Conservation (phyloP, 768 basidiomycete species). For the Neoboletus magnificus region DNA sequence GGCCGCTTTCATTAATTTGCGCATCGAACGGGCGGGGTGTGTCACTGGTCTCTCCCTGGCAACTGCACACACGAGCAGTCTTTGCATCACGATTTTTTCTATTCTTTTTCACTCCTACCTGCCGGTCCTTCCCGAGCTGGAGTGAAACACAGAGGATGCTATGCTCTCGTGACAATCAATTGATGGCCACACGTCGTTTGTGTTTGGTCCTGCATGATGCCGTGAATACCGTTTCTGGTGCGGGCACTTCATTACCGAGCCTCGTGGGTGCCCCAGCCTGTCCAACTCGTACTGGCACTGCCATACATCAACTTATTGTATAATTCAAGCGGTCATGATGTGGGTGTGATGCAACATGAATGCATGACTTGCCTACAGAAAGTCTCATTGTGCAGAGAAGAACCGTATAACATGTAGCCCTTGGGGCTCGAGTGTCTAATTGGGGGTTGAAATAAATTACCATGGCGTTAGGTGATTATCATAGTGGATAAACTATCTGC, state of each 20-base stretch:
- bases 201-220: neutral
- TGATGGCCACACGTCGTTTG: neutral
- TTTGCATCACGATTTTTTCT: neutral
- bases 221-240: neutral
- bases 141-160: neutral
- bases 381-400: neutral
- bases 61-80: no score
- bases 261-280: neutral
- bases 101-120: neutral
- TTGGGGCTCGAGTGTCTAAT: slow-evolving; percentile 6
- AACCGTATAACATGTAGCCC: neutral
- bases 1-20: neutral
- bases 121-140: neutral
- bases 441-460: slow-evolving; percentile 16
- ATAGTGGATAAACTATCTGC: slow-evolving; percentile 26
- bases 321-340: slow-evolving; percentile 2
- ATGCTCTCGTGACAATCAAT: neutral
- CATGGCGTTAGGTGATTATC: slow-evolving; percentile 1
- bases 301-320: neutral
- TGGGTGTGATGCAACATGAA: neutral
- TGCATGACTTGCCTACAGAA: neutral
- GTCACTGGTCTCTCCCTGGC: no score
- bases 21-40: neutral
- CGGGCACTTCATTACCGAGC: neutral
- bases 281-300: neutral